Base-by-base conservation (phyloP, 2,329 filamentous ascomycete species). In the Cercospora sesami region DNA sequence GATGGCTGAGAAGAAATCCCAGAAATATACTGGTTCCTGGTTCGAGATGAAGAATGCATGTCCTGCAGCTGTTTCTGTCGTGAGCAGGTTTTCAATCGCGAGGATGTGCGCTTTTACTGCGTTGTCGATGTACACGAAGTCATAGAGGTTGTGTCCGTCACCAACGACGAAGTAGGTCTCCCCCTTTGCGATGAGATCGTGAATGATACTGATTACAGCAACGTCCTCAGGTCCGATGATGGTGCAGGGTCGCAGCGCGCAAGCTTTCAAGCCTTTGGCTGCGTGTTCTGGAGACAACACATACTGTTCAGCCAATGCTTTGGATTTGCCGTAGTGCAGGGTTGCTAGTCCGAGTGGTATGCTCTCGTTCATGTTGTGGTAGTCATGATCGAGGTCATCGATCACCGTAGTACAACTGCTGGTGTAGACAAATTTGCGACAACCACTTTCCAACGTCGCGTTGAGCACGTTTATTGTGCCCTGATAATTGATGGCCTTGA, bases 31-130 rank as follows among this genome's bases (percentile, higher is more conserved):
- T 5, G 94, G 94, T 73, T 88, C 84, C 80, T 93, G 92, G 79
- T 98, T 98, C 67, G 93, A 95, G 76, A 98, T 87, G 81, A 97
- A 89, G 83, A 98, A 94, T 61, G 89, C 89, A 79, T 97, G 90
- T 68, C 94, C 95, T 0, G 85, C 83, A 21, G 86, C 89, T n/a
- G 85, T 81, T 67, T 84, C 80, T 1, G 87, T 89, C 64, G 84
- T 83, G 58, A 95, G 85, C 51, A 97, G 87, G 66, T 90, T 90
- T 70, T 86, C 85, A 4, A 90, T 88, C 39, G 93, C 93, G 60
- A 97, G 89, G 55, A 96, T 84, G 80, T 98, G 94, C 1, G 90
- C 92, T 81, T 96, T 89, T 2, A 88, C 89, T 26, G 89, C 85
- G 78, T 91, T 92, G 67, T 83, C 83, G 14, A 91, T 86, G 75